Base-by-base conservation (phyloP, 192 early-diverging fungal genomes). In the Chytriomyces sp. region DNA sequence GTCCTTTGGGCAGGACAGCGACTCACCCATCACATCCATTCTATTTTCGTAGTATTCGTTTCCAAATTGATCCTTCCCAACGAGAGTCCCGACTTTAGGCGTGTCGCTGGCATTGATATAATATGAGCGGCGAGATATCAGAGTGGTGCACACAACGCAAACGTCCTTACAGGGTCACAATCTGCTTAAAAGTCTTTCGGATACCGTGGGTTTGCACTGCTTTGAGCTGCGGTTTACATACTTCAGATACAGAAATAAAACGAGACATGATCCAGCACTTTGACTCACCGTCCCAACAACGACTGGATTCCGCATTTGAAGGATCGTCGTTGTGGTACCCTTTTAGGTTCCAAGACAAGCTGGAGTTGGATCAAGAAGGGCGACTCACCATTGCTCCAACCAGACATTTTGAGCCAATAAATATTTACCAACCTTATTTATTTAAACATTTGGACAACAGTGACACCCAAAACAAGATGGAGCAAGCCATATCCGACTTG, bases 31-130 rank as follows among this genome's bases (percentile, higher is more conserved):
- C 26, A 88, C 78, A 66, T 88, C 84, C 5, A 83, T 61, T 10
- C 76, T 20, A 78, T 88, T 86, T 46, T 85, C 81, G 70, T 86
- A 89, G 78, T 89, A 89, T 45, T 87, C 77, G 82, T 89, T 89
- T 26, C 85, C 85, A 57, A 74, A 72, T 8, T 57, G 45, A 70
- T 89, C 87, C 50, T 61, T 77, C 16, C 87, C 87, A 9, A 87
- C 83, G n/a, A 81, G 77, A 46, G 65, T 81, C 6, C 87, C 87
- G 61, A 79, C 78, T 13, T 75, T 74, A 4, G 87, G 79, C 28
- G 85, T 82, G 72, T 83, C 83, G 16, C 82, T 83, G 61, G 23
- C 26, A 61, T 9, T 44, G 11, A 20, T 10, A 72, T 28, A 23
- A 4, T 16, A 43, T 26, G 35, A 65, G 5, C n/a, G 28, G 35